phyloP scores from a whole-genome alignment of 1,139 yeast species.

The Yamadazyma friedrichii region DNA sequence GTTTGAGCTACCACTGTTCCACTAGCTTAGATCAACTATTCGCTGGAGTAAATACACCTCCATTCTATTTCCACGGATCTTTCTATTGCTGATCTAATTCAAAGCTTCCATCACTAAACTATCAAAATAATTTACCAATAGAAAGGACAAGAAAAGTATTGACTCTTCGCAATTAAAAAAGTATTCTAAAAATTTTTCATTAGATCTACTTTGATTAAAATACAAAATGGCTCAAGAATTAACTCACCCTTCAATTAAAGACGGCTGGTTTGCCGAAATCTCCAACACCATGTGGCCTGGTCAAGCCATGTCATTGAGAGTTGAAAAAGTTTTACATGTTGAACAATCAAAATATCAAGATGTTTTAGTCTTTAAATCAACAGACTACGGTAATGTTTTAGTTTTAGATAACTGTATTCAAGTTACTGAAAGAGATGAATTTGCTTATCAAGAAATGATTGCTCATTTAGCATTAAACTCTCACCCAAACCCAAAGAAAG shows the following conservation, averaged over 20 bases:
- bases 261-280: conserved; percentile 91
- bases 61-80: not conserved
- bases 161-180: not conserved
- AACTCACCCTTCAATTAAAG: conserved; percentile 67
- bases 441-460: conserved; percentile 94
- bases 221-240: conserved; percentile 38
- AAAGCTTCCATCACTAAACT: too few species aligned
- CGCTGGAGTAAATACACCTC: not conserved
- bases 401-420: conserved; percentile 91
- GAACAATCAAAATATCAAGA: conserved; percentile 87
- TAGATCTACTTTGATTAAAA: not conserved
- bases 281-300: conserved; percentile 95
- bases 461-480: conserved; percentile 86
- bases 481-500: conserved; percentile 87
- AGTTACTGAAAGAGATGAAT: conserved; percentile 92
- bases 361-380: conserved; percentile 81
- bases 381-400: conserved; percentile 86
- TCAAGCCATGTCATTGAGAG: conserved; percentile 85
- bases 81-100: not conserved
- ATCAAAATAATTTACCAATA: not conserved
- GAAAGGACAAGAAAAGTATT: not conserved
- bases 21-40: too few species aligned
- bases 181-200: conserved; percentile 5
- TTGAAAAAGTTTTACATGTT: conserved; percentile 75
- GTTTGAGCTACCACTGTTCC: too few species aligned